These are phyloP conservation scores for Penicillium sp. DNA, from an alignment of 2,329 filamentous ascomycete species.

Conservation along the genomic window DNA sequence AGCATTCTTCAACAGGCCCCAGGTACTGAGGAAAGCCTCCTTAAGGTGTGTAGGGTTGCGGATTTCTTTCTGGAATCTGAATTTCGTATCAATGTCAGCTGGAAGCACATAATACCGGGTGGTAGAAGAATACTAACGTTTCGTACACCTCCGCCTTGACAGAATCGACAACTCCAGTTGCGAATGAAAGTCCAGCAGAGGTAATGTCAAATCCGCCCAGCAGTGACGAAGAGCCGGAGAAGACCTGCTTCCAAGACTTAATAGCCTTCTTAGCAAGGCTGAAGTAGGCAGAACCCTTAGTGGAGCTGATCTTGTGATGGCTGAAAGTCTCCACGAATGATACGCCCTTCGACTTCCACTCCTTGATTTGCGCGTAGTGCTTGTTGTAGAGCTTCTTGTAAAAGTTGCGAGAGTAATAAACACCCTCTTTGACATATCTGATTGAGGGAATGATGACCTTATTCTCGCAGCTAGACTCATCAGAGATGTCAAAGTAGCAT, in stretches of 20 bases:
- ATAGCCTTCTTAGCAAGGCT: background rate
- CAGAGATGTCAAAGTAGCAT: slow-evolving; percentile 6
- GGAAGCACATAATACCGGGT: background rate
- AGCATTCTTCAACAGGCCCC: background rate
- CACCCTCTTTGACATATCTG: background rate
- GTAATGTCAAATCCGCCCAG: background rate
- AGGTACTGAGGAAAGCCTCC: background rate
- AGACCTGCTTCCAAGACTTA: background rate
- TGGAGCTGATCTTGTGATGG: background rate
- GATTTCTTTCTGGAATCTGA: background rate
- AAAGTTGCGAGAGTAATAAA: background rate
- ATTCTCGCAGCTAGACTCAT: background rate
- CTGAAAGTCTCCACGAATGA: background rate
- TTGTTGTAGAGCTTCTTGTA: slow-evolving; percentile 1
- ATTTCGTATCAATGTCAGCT: background rate
- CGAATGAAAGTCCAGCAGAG: background rate
- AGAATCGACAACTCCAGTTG: background rate
- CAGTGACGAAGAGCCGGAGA: background rate
- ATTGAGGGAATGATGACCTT: background rate
- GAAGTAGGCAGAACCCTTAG: background rate
- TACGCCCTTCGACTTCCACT: background rate
- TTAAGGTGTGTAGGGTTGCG: background rate
- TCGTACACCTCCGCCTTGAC: background rate
- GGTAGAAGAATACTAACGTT: background rate
- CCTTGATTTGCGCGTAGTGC: background rate